Percentiles rank a stretch among this genome's conserved stretches.
Evolutionary conservation across 257 asterid species (phyloP).

Genomic region (Solanum infundibuliforme): DNA sequence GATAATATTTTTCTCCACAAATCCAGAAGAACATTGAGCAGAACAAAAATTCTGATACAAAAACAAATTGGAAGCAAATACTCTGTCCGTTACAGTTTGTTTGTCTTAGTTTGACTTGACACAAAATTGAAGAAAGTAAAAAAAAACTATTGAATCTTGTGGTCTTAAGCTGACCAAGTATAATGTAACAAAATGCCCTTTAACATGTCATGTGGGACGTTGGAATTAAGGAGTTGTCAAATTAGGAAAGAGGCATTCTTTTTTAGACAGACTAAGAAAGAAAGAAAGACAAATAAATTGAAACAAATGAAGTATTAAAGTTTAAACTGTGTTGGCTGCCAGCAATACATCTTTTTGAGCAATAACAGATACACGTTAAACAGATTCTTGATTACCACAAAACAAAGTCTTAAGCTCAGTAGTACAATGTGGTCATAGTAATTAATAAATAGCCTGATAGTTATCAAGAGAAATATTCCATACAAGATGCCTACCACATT

Average conservation of each 20-base stretch:
- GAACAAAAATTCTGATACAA: background rate
- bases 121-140: background rate
- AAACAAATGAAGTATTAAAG: background rate
- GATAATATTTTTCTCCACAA: background rate
- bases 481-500: slow-evolving; percentile 34
- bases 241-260: background rate
- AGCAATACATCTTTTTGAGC: background rate
- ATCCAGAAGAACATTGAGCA: background rate
- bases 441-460: background rate
- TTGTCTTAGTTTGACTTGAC: background rate
- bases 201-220: background rate
- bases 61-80: background rate
- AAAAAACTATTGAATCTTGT: background rate
- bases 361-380: background rate
- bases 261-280: background rate
- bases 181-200: background rate
- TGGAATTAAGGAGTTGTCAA: background rate
- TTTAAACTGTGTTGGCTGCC: background rate
- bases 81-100: background rate
- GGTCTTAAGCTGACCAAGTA: background rate
- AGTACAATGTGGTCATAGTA: background rate
- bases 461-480: background rate
- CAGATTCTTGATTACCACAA: background rate
- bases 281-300: background rate
- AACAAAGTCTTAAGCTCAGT: background rate